A percentile compares a stretch with the other conserved stretches of the same genome.
phyloP scores from a whole-genome alignment of 2,329 filamentous ascomycete genomes.

The Aureobasidium sp. region DNA sequence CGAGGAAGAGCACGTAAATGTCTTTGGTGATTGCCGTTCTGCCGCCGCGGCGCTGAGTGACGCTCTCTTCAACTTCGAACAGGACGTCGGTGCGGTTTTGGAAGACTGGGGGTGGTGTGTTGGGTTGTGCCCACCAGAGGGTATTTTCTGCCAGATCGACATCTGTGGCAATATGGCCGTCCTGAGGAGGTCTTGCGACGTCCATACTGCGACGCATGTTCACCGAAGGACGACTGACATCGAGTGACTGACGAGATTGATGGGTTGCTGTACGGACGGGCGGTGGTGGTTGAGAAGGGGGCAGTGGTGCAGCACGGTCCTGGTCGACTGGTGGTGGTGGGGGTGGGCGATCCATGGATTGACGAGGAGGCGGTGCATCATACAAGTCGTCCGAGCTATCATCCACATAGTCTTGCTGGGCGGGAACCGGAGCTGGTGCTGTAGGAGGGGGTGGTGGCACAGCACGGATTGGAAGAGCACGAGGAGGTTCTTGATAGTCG shows the following conservation, averaged over 20 bases:
- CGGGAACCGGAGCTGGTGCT: constrained; percentile 27
- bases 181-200: constrained; percentile 60
- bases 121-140: constrained; percentile 82
- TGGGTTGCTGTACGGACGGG: constrained; percentile 26
- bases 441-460: constrained; percentile 28
- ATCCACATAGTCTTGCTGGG: constrained; percentile 28
- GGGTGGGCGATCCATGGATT: constrained; percentile 29
- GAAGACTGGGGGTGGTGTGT: constrained; percentile 71
- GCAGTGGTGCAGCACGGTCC: constrained; percentile 27
- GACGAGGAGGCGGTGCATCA: constrained; percentile 34
- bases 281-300: constrained; percentile 31
- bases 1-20: constrained; percentile 82
- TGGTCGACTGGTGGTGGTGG: constrained; percentile 23
- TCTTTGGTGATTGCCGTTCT: constrained; percentile 69
- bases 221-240: constrained; percentile 50
- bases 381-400: constrained; percentile 42
- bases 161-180: constrained; percentile 80
- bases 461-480: constrained; percentile 15
- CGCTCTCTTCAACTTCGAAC: constrained; percentile 73
- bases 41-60: constrained; percentile 60
- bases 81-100: constrained; percentile 78
- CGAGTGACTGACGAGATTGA: constrained; percentile 37
- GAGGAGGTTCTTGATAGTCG: constrained; percentile 12
- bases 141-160: constrained; percentile 68
- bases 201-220: constrained; percentile 63